These are phyloP conservation scores for Venturia asperata DNA, from an alignment of 2,329 filamentous ascomycete genomes.

Conservation along the genomic window DNA sequence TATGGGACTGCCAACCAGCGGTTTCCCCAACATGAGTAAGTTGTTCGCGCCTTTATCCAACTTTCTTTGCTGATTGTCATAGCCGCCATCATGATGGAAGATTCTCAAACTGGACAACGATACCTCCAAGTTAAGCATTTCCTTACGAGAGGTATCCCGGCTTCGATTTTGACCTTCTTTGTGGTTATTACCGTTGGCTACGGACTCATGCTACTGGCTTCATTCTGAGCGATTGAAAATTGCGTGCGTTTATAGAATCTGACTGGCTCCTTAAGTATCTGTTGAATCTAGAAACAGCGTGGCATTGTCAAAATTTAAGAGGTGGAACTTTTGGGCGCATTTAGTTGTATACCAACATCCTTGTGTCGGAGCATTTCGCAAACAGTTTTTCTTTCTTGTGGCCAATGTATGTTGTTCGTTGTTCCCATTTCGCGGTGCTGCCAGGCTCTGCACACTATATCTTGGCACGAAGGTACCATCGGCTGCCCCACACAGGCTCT, in stretches of 20 bases:
- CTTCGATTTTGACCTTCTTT: slow-evolving; percentile 70
- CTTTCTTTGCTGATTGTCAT: slow-evolving; percentile 23
- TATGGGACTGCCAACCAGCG: slow-evolving; percentile 91
- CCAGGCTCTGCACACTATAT: no score
- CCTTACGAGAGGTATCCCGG: slow-evolving; percentile 84
- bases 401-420: not conserved
- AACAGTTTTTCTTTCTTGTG: not conserved
- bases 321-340: not conserved
- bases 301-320: slow-evolving; percentile 2
- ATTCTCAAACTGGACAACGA: slow-evolving; percentile 78
- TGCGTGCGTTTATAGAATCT: not conserved
- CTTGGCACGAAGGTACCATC: no score
- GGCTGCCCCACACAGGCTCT: no score
- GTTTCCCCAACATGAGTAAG: slow-evolving; percentile 99
- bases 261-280: not conserved
- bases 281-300: not conserved
- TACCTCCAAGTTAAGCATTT: slow-evolving; percentile 93
- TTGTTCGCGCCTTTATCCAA: slow-evolving; percentile 28
- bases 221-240: slow-evolving; percentile 44
- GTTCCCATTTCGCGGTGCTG: not conserved
- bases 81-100: slow-evolving; percentile 99
- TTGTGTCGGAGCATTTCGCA: not conserved
- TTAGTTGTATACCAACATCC: not conserved
- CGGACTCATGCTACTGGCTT: slow-evolving; percentile 73
- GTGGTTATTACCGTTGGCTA: slow-evolving; percentile 89